Percentiles rank a stretch among this genome's conserved stretches.
phyloP scores from a whole-genome alignment of 129 eudicot genomes.

The Flaveria ramosissima region DNA sequence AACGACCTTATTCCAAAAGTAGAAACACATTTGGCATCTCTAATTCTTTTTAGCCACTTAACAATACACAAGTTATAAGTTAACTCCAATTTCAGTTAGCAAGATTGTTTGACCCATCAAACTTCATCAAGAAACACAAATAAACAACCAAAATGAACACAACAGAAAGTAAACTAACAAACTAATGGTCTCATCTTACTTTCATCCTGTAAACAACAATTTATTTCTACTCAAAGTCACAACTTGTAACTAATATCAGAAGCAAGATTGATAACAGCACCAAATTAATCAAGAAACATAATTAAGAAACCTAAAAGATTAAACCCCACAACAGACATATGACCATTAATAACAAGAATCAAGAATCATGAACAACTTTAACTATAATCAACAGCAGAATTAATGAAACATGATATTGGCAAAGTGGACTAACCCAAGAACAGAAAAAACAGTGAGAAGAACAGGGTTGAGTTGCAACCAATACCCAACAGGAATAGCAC shows the following conservation, averaged over 20 bases:
- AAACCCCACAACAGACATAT: not conserved
- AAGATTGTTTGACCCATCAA: not conserved
- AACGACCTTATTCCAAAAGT: not conserved
- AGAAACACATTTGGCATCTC: not conserved
- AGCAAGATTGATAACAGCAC: slow-evolving; percentile 13
- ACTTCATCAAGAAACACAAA: not conserved
- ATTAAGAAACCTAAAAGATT: not conserved
- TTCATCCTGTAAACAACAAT: not conserved
- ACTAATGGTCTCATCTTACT: not conserved
- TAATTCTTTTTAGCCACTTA: not conserved
- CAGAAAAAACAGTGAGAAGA: slow-evolving; percentile 57
- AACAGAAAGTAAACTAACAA: not conserved
- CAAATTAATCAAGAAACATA: slow-evolving; percentile 12
- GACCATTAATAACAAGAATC: not conserved
- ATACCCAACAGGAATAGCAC: slow-evolving; percentile 98
- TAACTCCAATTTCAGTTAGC: not conserved
- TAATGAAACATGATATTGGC: not conserved
- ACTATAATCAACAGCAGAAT: not conserved
- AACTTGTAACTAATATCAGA: slow-evolving; percentile 8
- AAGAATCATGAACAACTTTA: not conserved
- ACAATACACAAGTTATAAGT: not conserved
- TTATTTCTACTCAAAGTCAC: not conserved
- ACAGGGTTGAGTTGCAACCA: slow-evolving; percentile 81
- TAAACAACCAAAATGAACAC: slow-evolving; percentile 1
- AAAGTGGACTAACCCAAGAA: slow-evolving; percentile 71